Evolutionary conservation across 2,329 filamentous ascomycete species (phyloP).

Genomic region (Aspergillus flavus): DNA sequence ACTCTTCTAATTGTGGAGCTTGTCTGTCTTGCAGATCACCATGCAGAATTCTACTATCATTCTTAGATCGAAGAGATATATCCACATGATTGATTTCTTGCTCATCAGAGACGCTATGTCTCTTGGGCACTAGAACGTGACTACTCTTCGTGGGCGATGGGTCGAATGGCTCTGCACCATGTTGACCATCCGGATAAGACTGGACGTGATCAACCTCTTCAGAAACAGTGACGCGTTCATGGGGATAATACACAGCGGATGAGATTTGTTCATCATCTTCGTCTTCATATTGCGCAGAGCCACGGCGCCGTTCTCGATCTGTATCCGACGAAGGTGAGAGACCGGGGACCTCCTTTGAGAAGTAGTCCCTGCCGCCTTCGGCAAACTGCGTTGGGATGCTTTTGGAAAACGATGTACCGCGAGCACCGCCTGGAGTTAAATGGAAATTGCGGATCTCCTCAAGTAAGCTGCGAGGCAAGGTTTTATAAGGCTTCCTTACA

Average conservation of each 20-base stretch:
- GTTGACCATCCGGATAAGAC: slow-evolving; percentile 22
- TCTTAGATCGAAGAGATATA: slow-evolving; percentile 63
- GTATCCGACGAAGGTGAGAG: slow-evolving; percentile 27
- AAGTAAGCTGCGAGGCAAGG: slow-evolving; percentile 53
- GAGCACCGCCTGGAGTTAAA: slow-evolving; percentile 50
- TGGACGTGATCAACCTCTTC: slow-evolving; percentile 32
- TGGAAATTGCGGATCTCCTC: slow-evolving; percentile 61
- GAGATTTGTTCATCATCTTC: slow-evolving; percentile 68
- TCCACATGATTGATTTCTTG: slow-evolving; percentile 57
- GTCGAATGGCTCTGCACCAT: slow-evolving; percentile 28
- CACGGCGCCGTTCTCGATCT: slow-evolving; percentile 24
- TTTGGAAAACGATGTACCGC: slow-evolving; percentile 48
- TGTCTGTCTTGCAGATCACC: slow-evolving; percentile 55
- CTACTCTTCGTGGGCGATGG: slow-evolving; percentile 29
- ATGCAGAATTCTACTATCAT: slow-evolving; percentile 63
- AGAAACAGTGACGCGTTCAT: slow-evolving; percentile 52
- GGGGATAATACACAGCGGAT: slow-evolving; percentile 66
- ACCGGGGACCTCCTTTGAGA: slow-evolving; percentile 22
- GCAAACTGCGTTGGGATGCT: slow-evolving; percentile 43
- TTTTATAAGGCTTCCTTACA: slow-evolving; percentile 29
- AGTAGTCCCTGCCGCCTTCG: slow-evolving; percentile 36
- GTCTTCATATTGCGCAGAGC: slow-evolving; percentile 46
- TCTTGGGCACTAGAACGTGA: slow-evolving; percentile 33
- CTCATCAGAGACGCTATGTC: slow-evolving; percentile 27
- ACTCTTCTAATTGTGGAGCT: slow-evolving; percentile 41